Conservation (phyloP, 768 basidiomycete genomes). For the Pholiota microspora region DNA sequence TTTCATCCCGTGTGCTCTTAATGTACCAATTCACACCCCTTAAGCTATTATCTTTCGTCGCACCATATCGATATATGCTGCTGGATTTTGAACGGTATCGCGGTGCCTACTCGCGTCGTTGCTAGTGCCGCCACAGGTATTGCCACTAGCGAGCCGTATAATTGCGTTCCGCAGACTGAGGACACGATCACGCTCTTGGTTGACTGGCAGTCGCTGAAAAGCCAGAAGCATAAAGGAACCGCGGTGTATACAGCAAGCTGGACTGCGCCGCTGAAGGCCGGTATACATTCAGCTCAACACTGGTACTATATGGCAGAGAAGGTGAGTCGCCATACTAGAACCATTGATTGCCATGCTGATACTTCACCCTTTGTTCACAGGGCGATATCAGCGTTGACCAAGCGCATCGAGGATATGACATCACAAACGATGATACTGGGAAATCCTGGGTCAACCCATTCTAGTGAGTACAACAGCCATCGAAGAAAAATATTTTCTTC, state of each 20-base stretch:
- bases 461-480: slow-evolving; percentile 56
- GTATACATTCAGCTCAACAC: slow-evolving; percentile 88
- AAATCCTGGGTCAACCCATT: slow-evolving; percentile 89
- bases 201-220: slow-evolving; percentile 85
- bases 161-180: slow-evolving; percentile 83
- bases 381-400: slow-evolving; percentile 93
- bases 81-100: slow-evolving; percentile 79
- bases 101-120: slow-evolving; percentile 79
- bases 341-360: neutral
- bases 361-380: slow-evolving; percentile 35
- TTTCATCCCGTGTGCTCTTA: neutral
- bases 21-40: slow-evolving; percentile 10
- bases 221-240: slow-evolving; percentile 75
- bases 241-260: slow-evolving; percentile 93
- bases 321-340: slow-evolving; percentile 34
- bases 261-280: slow-evolving; percentile 88
- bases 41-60: slow-evolving; percentile 89
- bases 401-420: slow-evolving; percentile 90
- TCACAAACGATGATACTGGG: slow-evolving; percentile 82
- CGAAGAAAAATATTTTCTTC: too few relatives aligned
- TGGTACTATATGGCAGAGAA: slow-evolving; percentile 97
- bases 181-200: slow-evolving; percentile 95
- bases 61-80: slow-evolving; percentile 91
- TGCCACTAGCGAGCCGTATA: slow-evolving; percentile 85
- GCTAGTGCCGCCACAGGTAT: slow-evolving; percentile 91